Evolutionary conservation across 2,329 filamentous ascomycete genomes (phyloP).

Genomic region (Incumbomyces lentus): DNA sequence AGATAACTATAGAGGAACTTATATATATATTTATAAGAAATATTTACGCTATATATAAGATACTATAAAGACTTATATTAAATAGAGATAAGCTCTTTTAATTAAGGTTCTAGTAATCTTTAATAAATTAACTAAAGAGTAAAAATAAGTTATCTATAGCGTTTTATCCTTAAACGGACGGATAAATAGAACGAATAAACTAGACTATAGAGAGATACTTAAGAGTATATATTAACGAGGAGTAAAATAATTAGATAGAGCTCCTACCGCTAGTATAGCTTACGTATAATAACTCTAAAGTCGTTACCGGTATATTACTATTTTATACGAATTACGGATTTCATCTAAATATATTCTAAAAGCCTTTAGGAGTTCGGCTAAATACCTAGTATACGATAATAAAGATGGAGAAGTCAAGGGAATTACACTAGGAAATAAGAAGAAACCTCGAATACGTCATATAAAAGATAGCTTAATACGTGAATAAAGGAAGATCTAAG

Average conservation of each 20-base stretch:
- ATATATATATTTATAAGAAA: constrained; percentile 8
- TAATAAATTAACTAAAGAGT: not conserved
- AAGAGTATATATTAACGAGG: constrained; percentile 10
- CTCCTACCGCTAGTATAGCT: constrained; percentile 3
- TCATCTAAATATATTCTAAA: constrained; percentile 2
- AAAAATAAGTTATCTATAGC: constrained; percentile 8
- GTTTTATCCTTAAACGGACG: constrained; percentile 8
- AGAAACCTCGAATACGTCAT: constrained; percentile 6
- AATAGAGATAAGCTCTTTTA: constrained; percentile 9
- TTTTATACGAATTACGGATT: constrained; percentile 11
- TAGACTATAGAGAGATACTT: constrained; percentile 11
- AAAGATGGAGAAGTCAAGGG: not conserved
- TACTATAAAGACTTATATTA: constrained; percentile 5
- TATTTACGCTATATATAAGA: constrained; percentile 8
- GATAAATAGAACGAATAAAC: constrained; percentile 11
- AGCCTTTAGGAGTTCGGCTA: not conserved
- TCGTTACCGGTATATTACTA: constrained; percentile 3
- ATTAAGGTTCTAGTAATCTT: constrained; percentile 5
- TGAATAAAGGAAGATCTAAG: constrained; percentile 8
- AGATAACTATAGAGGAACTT: constrained; percentile 2
- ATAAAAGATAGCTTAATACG: constrained; percentile 1
- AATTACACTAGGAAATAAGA: constrained; percentile 6
- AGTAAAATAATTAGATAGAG: constrained; percentile 12
- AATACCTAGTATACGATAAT: not conserved
- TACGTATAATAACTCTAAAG: constrained; percentile 3